Percentiles rank a stretch among this genome's conserved stretches.
Conservation (phyloP, 352 stramenopile genomes). For the Phytophthora boehmeriae region DNA sequence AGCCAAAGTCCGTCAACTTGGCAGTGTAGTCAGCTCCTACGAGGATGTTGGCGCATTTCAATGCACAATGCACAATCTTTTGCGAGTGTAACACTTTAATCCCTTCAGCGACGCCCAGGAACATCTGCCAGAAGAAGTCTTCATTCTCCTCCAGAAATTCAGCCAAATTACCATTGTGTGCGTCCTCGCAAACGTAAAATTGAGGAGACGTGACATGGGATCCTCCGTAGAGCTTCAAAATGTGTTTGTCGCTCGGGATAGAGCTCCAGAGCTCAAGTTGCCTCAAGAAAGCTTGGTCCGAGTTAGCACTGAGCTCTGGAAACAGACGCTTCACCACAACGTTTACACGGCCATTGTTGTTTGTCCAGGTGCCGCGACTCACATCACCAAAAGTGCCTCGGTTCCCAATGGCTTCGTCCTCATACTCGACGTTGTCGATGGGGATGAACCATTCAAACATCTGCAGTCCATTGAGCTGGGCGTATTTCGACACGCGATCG, state of each 20-base stretch:
- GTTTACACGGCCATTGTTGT: constrained; percentile 24
- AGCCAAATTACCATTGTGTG: constrained; percentile 29
- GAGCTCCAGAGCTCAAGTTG: constrained; percentile 42
- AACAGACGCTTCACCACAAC: constrained; percentile 20
- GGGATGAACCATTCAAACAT: constrained; percentile 35
- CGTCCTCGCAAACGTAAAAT: constrained; percentile 38
- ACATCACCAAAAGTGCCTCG: constrained; percentile 20
- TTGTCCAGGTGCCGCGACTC: constrained; percentile 13
- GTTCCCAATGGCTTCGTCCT: constrained; percentile 11
- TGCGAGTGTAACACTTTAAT: constrained; percentile 57
- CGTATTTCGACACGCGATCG: constrained; percentile 11
- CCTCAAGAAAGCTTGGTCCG: constrained; percentile 27
- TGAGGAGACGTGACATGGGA: constrained; percentile 33
- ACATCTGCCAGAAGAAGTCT: constrained; percentile 24
- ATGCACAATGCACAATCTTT: constrained; percentile 65
- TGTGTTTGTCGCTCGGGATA: constrained; percentile 30
- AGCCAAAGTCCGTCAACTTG: constrained; percentile 43
- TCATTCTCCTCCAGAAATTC: constrained; percentile 18
- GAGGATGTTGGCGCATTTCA: constrained; percentile 86
- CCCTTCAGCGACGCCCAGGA: constrained; percentile 28
- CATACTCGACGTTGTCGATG: constrained; percentile 26
- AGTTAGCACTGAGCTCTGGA: neutral
- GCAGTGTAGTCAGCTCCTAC: constrained; percentile 27
- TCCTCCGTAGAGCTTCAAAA: constrained; percentile 45
- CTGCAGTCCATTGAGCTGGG: constrained; percentile 4